These are phyloP conservation scores for Epichloe gansuensis DNA, from an alignment of 2,329 filamentous ascomycete species.

Conservation along the genomic window DNA sequence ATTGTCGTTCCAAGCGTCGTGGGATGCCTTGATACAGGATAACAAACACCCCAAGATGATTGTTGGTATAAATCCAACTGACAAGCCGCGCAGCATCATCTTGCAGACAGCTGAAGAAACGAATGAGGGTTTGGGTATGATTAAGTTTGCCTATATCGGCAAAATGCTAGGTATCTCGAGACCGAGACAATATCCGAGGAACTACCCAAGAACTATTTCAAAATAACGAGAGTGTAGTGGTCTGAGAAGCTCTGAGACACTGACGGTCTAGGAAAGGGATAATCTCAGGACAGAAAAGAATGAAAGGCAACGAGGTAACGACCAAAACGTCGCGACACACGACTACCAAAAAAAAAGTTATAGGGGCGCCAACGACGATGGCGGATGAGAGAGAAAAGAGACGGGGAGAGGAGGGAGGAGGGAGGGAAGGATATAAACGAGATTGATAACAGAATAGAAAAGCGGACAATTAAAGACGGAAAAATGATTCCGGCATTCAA, in stretches of 20 bases:
- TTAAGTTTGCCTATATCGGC: not conserved
- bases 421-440: slow-evolving; percentile 1
- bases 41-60: slow-evolving; percentile 1
- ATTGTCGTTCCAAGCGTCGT: not conserved
- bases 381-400: not conserved
- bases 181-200: not conserved
- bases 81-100: slow-evolving; percentile 1
- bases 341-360: slow-evolving; percentile 1
- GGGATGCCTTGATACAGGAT: slow-evolving; percentile 4
- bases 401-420: not conserved
- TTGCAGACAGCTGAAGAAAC: not conserved
- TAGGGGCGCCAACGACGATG: not conserved
- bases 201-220: slow-evolving; percentile 2
- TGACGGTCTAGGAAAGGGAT: slow-evolving; percentile 1
- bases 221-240: not conserved
- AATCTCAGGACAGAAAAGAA: slow-evolving; percentile 2
- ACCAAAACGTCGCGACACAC: slow-evolving; percentile 1
- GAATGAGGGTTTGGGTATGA: not conserved
- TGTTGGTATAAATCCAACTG: not conserved
- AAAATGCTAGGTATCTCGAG: not conserved
- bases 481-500: not conserved
- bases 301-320: slow-evolving; percentile 2
- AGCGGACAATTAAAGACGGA: not conserved
- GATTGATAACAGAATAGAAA: slow-evolving; percentile 2
- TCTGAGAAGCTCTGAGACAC: not conserved